Evolutionary conservation across 2,329 filamentous ascomycete species (phyloP).

Genomic region (Cercospora sp.): DNA sequence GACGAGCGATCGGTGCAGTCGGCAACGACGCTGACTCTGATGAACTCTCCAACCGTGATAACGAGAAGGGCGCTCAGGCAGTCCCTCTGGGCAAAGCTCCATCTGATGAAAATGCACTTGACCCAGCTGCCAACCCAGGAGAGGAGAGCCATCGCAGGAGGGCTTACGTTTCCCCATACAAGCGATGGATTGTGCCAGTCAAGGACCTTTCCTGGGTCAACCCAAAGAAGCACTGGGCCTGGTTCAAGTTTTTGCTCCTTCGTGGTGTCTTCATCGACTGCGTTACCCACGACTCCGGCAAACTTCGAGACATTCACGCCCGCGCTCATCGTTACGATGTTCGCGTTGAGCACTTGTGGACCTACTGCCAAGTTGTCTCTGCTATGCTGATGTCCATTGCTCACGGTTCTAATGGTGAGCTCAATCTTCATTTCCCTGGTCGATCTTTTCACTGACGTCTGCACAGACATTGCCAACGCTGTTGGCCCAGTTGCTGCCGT

Average conservation of each 20-base stretch:
- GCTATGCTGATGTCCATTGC: conserved; percentile 70
- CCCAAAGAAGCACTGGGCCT: conserved; percentile 22
- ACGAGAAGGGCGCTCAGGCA: neutral
- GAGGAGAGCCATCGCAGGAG: neutral
- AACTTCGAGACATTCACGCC: conserved; percentile 46
- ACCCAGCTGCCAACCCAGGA: conserved; percentile 9
- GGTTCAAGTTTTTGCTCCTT: conserved; percentile 25
- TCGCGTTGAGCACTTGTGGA: conserved; percentile 62
- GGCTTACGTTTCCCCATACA: neutral
- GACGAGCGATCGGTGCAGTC: conserved; percentile 1
- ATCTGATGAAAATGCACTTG: neutral
- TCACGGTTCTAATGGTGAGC: conserved; percentile 58
- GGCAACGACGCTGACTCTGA: conserved; percentile 17
- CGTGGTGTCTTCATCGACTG: conserved; percentile 29
- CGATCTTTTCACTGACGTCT: neutral
- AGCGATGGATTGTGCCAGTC: conserved; percentile 39
- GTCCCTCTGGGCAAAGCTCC: conserved; percentile 10
- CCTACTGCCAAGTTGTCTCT: conserved; percentile 64
- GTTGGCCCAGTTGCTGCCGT: conserved; percentile 63
- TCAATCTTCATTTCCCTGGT: too few species aligned
- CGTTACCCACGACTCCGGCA: conserved; percentile 32
- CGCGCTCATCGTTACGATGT: conserved; percentile 61
- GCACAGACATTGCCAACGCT: conserved; percentile 58
- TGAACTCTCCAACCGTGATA: conserved; percentile 2
- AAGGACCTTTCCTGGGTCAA: conserved; percentile 33